Conservation (phyloP, 306 rosid species). For the Bauhinia variegata region DNA sequence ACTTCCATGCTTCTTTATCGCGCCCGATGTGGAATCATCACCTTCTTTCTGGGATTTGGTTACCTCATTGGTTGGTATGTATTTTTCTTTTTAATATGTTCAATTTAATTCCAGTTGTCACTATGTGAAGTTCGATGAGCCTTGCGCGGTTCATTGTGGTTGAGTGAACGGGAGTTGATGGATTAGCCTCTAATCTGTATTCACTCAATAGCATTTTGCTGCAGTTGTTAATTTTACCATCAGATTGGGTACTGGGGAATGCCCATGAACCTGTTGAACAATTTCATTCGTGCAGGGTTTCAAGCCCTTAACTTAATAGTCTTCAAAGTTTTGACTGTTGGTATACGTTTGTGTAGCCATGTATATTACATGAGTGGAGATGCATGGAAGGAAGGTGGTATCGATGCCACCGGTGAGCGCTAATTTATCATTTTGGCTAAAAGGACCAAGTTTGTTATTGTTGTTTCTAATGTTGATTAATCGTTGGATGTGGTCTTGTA, state of each 20-base stretch:
- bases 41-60: conserved; percentile 79
- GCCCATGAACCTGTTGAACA: not conserved
- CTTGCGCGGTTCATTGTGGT: not conserved
- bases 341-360: conserved; percentile 63
- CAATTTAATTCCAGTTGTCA: not conserved
- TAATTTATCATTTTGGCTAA: conserved; percentile 1
- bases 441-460: not conserved
- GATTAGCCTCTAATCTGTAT: conserved; percentile 3
- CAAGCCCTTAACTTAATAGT: not conserved
- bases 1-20: conserved; percentile 78
- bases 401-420: conserved; percentile 92
- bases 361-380: conserved; percentile 99
- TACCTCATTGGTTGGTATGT: conserved; percentile 86
- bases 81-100: not conserved
- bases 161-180: not conserved
- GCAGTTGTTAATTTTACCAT: not conserved
- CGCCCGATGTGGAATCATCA: conserved; percentile 69
- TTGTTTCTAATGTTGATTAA: not conserved
- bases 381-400: conserved; percentile 99
- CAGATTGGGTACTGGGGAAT: not conserved
- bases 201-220: conserved; percentile 5
- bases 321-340: conserved; percentile 36
- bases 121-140: not conserved
- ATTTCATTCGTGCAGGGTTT: not conserved
- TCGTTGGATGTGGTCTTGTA: conserved; percentile 35